Base-by-base conservation (phyloP, 2,329 filamentous ascomycete genomes). In the Paecilomyces sp. region DNA sequence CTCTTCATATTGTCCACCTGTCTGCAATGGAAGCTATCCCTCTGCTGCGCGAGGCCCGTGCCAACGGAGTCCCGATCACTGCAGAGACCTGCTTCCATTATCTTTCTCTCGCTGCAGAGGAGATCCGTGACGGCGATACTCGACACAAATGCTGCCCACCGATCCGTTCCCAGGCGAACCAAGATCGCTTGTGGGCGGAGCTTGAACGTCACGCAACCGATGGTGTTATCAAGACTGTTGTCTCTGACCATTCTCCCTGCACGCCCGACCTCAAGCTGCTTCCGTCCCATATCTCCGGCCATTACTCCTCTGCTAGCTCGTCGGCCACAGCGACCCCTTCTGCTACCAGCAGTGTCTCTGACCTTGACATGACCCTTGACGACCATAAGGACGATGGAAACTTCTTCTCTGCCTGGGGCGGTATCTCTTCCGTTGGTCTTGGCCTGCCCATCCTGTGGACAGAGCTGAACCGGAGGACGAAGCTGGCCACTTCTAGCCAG, bases 41-140 rank as follows among this genome's bases (percentile, higher is more conserved):
- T 0, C 80, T 95, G 58, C 83, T 96, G 57, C 86, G 87, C 62
- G 82, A 85, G 61, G 92, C 92, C 11, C 86, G 91, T 33, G 79
- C 81, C 3, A 77, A 80, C 2, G 92, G 92, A 52, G 79, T 95
- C 71, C 90, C 92, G 69, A 91, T 97, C 77, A 96, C 92, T 0
- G 92, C 92, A 58, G 92, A 96, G 78, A 96, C 92, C 2, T 96
- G 92, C 79, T 96, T 95, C 82, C 92, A 96, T 79, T 97, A 96
- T 75, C 85, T 97, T 13, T 89, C 89, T 3, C 82, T 97, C 1
- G 88, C 90, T 0, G 87, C 92, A 0, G 92, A 97, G 77, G 82
- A 88, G 64, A 90, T 97, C 60, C 82, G 85, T 60, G 85, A 91
- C 64, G 92, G 92, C 53, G 92, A 97, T 75, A 96, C 92, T 30